Percentiles rank a stretch among this genome's conserved stretches.
Evolutionary conservation across 495 filamentous ascomycete species (phyloP).

Genomic region (Penicillium goetzii): DNA sequence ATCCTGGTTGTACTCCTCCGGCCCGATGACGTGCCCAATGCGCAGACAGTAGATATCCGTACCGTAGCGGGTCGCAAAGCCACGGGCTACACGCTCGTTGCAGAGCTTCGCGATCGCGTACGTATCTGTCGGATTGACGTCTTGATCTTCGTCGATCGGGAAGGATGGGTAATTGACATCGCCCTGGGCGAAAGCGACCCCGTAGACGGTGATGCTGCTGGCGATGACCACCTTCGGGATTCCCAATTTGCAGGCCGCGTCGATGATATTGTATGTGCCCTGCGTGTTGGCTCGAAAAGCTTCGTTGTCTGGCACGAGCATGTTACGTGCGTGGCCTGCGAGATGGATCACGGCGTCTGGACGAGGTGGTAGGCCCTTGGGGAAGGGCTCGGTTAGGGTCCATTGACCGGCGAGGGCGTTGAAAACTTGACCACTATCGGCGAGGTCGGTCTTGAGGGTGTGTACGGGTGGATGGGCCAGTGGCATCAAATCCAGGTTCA

Average conservation of each 20-base stretch:
- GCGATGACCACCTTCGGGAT: constrained; percentile 62
- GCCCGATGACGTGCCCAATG: constrained; percentile 61
- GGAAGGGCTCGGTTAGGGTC: constrained; percentile 48
- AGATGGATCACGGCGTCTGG: constrained; percentile 64
- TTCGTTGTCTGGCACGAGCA: constrained; percentile 62
- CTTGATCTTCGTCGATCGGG: constrained; percentile 56
- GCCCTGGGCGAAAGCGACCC: constrained; percentile 60
- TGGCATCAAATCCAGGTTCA: constrained; percentile 58
- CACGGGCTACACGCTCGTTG: constrained; percentile 55
- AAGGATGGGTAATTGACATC: constrained; percentile 56
- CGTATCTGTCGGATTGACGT: constrained; percentile 54
- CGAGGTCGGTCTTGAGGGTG: constrained; percentile 62
- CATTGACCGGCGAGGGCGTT: constrained; percentile 61
- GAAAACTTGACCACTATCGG: constrained; percentile 62
- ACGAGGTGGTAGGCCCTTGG: constrained; percentile 36
- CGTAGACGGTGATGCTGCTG: constrained; percentile 57
- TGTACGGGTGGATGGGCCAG: constrained; percentile 53
- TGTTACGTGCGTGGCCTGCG: constrained; percentile 61
- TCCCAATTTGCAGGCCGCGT: constrained; percentile 61
- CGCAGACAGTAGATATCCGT: constrained; percentile 61
- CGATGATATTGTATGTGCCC: constrained; percentile 60
- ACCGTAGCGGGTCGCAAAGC: constrained; percentile 55
- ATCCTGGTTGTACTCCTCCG: constrained; percentile 55
- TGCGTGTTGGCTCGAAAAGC: constrained; percentile 55
- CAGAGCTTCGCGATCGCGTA: constrained; percentile 63